Base-by-base conservation (phyloP, 805 yeast genomes). In the Metschnikowia reukaufii region DNA sequence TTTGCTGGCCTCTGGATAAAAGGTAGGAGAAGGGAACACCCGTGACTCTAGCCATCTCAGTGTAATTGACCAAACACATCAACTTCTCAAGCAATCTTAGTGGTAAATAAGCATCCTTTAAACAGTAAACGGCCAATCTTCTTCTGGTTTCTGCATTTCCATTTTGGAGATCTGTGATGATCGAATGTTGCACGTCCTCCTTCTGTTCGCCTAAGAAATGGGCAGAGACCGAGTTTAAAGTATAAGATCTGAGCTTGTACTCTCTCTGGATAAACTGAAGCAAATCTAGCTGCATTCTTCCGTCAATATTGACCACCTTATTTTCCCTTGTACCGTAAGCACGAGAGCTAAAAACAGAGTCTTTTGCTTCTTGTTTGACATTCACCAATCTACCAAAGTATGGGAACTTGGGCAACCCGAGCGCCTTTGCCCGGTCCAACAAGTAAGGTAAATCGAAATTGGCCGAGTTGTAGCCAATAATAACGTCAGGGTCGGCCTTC, bases 1-100 rank as follows among this genome's bases (percentile, higher is more conserved):
- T 92, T 67, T 95, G 99, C 71, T 94, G 99, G 33, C 99, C 99
- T 62, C 99, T 79, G 13, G 95, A 65, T 36, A 94, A 70, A 51
- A 94, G 75, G 61, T 83, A 92, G 0, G 97, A 86, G 60, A 94
- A 89, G 0, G 99, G 99, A 9, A 94, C 98, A 55, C 99, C 99
- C 0, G 99, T 94, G 21, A 94, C 99, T 72, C 99, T 84, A 1
- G 99, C 97, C 99, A 94, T 94, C 68, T 94, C 99, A 0, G 97
- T 92, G 67, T 94, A 94, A 61, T 94, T 94, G 50, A 95, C 96
- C 50, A 94, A 73, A 58, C 97, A 90, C 99, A 94, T 95, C 44
- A 94, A 76, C 60, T 92, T 95, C 54, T 92, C 97, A 58, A 91
- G 67, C 31, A 94, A 74, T 53, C 99, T 73, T 57, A 94, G 62